Conservation (phyloP, 2,329 filamentous ascomycete species). For the Exutisphaerella laricina region DNA sequence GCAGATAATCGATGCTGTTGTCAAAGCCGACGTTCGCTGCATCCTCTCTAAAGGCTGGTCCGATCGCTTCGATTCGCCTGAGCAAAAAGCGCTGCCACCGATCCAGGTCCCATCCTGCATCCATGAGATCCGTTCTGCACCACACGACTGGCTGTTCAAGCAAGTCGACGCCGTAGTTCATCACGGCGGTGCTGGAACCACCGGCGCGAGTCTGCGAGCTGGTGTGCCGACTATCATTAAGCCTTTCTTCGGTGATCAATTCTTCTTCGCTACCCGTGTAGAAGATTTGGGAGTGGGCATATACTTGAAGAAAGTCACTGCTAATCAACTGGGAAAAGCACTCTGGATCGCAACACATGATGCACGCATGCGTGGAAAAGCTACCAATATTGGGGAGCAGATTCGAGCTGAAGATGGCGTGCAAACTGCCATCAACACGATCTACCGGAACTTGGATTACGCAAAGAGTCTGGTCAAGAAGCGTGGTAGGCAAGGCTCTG, state of each 20-base stretch:
- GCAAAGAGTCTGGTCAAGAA: constrained; percentile 72
- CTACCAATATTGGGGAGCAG: constrained; percentile 71
- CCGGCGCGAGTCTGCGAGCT: constrained; percentile 82
- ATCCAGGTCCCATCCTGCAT: constrained; percentile 74
- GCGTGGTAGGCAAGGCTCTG: not conserved
- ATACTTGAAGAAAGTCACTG: constrained; percentile 81
- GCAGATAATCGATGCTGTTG: constrained; percentile 86
- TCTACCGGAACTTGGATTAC: constrained; percentile 94
- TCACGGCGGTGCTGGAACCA: constrained; percentile 91
- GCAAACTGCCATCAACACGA: constrained; percentile 79
- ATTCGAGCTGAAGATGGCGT: constrained; percentile 91
- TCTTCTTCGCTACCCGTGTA: constrained; percentile 85
- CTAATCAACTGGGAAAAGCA: constrained; percentile 76
- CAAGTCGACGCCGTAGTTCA: constrained; percentile 93
- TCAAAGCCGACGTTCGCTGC: constrained; percentile 87
- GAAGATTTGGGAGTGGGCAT: constrained; percentile 92
- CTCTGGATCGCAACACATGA: constrained; percentile 89
- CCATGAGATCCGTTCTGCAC: constrained; percentile 79
- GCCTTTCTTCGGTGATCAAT: constrained; percentile 97
- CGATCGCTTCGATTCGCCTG: constrained; percentile 63
- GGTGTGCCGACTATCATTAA: constrained; percentile 92
- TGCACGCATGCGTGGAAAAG: constrained; percentile 86
- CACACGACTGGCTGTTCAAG: constrained; percentile 93
- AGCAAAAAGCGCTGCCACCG: constrained; percentile 52
- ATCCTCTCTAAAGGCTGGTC: constrained; percentile 97